Evolutionary conservation across 1,139 yeast species (phyloP).

Genomic region (Blastobotrys illinoisensis): DNA sequence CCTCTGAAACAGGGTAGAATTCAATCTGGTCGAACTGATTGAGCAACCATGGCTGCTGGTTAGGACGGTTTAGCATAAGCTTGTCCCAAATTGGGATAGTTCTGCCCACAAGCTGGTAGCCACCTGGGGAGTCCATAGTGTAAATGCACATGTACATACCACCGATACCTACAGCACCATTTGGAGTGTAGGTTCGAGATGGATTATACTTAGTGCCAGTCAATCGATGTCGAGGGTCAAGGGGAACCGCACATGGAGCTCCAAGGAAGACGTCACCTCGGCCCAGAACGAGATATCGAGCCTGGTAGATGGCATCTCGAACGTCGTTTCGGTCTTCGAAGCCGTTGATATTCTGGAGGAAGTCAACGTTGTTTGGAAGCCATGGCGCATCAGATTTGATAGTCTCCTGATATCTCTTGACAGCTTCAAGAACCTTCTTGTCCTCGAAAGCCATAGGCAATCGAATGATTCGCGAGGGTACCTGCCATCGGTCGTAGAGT

Average conservation of each 20-base stretch:
- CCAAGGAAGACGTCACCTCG: conserved; percentile 96
- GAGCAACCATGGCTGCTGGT: conserved; percentile 81
- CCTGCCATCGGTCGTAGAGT: conserved; percentile 75
- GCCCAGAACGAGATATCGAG: conserved; percentile 87
- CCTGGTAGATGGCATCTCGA: conserved; percentile 76
- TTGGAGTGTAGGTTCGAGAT: conserved; percentile 90
- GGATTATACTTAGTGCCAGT: conserved; percentile 95
- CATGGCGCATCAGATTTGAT: conserved; percentile 92
- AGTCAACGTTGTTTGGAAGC: conserved; percentile 96
- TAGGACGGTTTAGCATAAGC: conserved; percentile 56
- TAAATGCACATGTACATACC: conserved; percentile 98
- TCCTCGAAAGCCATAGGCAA: conserved; percentile 98
- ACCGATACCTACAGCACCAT: conserved; percentile 96
- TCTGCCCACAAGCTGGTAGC: conserved; percentile 93
- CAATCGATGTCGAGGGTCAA: conserved; percentile 91
- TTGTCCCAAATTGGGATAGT: conserved; percentile 98
- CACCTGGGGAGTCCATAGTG: conserved; percentile 98
- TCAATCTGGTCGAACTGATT: conserved; percentile 91
- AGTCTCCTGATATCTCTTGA: conserved; percentile 84
- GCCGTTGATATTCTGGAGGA: conserved; percentile 82
- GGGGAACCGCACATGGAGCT: conserved; percentile 97
- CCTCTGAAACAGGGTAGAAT: conserved; percentile 85
- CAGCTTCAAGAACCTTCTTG: conserved; percentile 80
- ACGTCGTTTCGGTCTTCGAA: conserved; percentile 64
- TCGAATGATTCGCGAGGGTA: conserved; percentile 72